phyloP scores from a whole-genome alignment of 768 basidiomycete genomes.

The Termitomyces sp. region DNA sequence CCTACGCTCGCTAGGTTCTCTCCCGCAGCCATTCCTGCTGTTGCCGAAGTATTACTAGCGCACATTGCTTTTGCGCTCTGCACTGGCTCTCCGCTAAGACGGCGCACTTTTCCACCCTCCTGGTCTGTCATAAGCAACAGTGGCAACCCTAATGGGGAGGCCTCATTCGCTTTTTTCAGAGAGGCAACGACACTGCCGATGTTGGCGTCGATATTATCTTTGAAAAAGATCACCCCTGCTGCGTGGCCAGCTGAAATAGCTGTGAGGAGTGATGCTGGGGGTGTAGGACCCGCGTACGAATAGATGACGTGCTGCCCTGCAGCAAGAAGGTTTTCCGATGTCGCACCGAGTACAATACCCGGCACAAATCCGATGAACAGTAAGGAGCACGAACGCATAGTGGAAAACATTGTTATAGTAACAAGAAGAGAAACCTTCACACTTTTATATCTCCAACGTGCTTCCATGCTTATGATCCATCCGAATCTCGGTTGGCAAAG shows the following conservation, averaged over 20 bases:
- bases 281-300: conserved; percentile 11
- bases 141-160: conserved; percentile 8
- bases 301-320: conserved; percentile 15
- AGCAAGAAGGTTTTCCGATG: conserved; percentile 2
- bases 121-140: conserved; percentile 16
- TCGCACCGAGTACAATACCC: conserved; percentile 1
- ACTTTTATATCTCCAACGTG: not conserved
- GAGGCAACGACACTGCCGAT: conserved; percentile 9
- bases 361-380: conserved; percentile 2
- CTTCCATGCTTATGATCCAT: too few species aligned
- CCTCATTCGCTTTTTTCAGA: conserved; percentile 13
- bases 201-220: conserved; percentile 11
- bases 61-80: conserved; percentile 15
- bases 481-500: too few species aligned
- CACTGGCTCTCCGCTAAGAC: conserved; percentile 12
- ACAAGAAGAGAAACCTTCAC: not conserved
- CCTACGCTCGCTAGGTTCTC: conserved; percentile 11
- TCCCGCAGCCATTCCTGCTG: conserved; percentile 9
- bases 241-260: conserved; percentile 12
- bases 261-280: conserved; percentile 9
- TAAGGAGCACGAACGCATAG: not conserved
- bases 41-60: conserved; percentile 3
- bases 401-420: not conserved
- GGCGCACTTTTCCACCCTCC: conserved; percentile 14
- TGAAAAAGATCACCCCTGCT: conserved; percentile 14